Conservation (phyloP, 1,284 basidiomycete species). For the Naganishia sp. region DNA sequence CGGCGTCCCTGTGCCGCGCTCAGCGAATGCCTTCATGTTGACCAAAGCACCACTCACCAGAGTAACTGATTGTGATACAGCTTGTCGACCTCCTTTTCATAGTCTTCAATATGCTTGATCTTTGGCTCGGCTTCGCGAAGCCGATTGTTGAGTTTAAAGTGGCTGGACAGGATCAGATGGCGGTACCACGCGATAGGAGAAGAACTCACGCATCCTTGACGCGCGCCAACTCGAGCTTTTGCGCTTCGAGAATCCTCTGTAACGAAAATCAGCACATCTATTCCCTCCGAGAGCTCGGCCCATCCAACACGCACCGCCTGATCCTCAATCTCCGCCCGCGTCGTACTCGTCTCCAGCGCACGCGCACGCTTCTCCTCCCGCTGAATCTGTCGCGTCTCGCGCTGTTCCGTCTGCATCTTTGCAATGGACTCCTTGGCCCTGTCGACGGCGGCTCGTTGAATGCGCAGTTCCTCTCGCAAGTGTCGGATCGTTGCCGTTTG, state of each 20-base stretch:
- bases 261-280: background rate
- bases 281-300: background rate
- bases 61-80: slow-evolving; percentile 33
- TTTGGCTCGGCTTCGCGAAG: slow-evolving; percentile 27
- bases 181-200: background rate
- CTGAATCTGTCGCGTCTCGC: slow-evolving; percentile 17
- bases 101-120: slow-evolving; percentile 33
- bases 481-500: slow-evolving; percentile 17
- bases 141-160: slow-evolving; percentile 32
- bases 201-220: slow-evolving; percentile 29
- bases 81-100: slow-evolving; percentile 29
- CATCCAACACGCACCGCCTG: slow-evolving; percentile 12
- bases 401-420: slow-evolving; percentile 22
- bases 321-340: slow-evolving; percentile 25
- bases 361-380: slow-evolving; percentile 30
- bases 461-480: slow-evolving; percentile 13
- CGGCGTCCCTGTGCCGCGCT: slow-evolving; percentile 20
- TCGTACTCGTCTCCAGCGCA: slow-evolving; percentile 17
- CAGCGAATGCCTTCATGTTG: background rate
- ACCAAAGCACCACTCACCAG: slow-evolving; percentile 15
- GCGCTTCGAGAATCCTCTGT: slow-evolving; percentile 28
- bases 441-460: slow-evolving; percentile 19
- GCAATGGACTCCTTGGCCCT: slow-evolving; percentile 17
- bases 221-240: slow-evolving; percentile 26
- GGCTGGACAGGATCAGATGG: slow-evolving; percentile 3